These are phyloP conservation scores for Udeniomyces megalosporus DNA, from an alignment of 768 basidiomycete species.

Conservation along the genomic window DNA sequence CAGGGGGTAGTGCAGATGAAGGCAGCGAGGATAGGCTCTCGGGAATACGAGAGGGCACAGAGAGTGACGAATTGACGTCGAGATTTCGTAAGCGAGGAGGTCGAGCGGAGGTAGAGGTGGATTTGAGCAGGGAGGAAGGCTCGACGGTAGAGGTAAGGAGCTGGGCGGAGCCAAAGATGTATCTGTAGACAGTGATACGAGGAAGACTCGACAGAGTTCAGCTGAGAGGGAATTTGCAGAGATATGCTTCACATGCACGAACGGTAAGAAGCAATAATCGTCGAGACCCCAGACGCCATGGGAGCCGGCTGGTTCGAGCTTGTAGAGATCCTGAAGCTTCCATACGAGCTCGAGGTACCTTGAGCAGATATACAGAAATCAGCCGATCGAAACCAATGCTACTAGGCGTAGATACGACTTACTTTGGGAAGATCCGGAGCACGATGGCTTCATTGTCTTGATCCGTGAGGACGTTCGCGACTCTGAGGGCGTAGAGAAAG, in stretches of 20 bases:
- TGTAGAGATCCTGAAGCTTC: conserved; percentile 73
- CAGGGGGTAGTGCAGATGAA: too few relatives aligned
- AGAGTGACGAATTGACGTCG: background rate
- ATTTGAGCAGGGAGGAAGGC: background rate
- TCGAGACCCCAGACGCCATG: conserved; percentile 98
- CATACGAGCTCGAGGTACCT: conserved; percentile 69
- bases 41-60: too few relatives aligned
- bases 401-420: background rate
- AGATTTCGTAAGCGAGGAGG: background rate
- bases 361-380: conserved; percentile 16
- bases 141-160: conserved; percentile 31
- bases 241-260: background rate
- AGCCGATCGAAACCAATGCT: background rate
- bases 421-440: conserved; percentile 26
- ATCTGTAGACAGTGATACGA: background rate
- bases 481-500: conserved; percentile 36
- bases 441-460: conserved; percentile 28
- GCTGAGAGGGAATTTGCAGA: too few relatives aligned
- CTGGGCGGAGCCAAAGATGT: conserved; percentile 38
- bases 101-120: background rate
- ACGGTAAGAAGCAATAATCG: conserved; percentile 55
- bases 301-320: conserved; percentile 86
- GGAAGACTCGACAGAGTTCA: background rate
- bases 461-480: background rate
- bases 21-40: too few relatives aligned